Evolutionary conservation across 2,329 filamentous ascomycete genomes (phyloP).

Genomic region (Fusarium pseudocircinatum): DNA sequence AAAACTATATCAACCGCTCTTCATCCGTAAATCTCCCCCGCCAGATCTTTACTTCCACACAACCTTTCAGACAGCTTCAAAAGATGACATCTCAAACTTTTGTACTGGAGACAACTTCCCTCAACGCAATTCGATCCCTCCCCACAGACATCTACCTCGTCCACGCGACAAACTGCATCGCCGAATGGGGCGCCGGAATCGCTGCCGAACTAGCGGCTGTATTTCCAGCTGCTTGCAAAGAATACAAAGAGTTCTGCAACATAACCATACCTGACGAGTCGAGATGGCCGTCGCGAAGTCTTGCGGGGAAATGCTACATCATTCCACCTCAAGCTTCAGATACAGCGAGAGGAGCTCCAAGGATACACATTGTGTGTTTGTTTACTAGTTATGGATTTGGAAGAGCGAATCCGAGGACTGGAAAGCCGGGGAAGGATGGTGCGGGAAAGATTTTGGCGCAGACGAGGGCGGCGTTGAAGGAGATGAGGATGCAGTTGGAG

Average conservation of each 20-base stretch:
- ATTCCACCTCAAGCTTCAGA: constrained; percentile 43
- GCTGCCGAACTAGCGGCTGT: constrained; percentile 40
- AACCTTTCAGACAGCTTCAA: fast-evolving
- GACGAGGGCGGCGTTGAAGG: constrained; percentile 19
- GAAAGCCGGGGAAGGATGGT: constrained; percentile 30
- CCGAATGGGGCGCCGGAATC: constrained; percentile 45
- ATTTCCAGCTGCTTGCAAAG: constrained; percentile 40
- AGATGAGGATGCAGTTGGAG: constrained; percentile 18
- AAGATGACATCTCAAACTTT: constrained; percentile 22
- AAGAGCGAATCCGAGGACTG: constrained; percentile 6
- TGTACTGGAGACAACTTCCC: constrained; percentile 5
- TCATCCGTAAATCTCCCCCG: fast-evolving
- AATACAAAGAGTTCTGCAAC: constrained; percentile 41
- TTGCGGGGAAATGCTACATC: constrained; percentile 43
- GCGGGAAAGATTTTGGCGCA: constrained; percentile 23
- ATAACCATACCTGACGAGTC: constrained; percentile 16
- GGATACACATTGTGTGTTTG: constrained; percentile 26
- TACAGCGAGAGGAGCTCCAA: constrained; percentile 31
- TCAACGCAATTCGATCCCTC: constrained; percentile 26
- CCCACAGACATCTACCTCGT: constrained; percentile 38
- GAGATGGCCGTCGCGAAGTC: constrained; percentile 29
- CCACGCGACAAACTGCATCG: constrained; percentile 47
- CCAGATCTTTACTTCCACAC: too few relatives aligned
- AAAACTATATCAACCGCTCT: neutral
- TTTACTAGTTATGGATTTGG: constrained; percentile 38